These are phyloP conservation scores for Dendrobium nobile DNA, from an alignment of 106 monocot species.

Conservation along the genomic window DNA sequence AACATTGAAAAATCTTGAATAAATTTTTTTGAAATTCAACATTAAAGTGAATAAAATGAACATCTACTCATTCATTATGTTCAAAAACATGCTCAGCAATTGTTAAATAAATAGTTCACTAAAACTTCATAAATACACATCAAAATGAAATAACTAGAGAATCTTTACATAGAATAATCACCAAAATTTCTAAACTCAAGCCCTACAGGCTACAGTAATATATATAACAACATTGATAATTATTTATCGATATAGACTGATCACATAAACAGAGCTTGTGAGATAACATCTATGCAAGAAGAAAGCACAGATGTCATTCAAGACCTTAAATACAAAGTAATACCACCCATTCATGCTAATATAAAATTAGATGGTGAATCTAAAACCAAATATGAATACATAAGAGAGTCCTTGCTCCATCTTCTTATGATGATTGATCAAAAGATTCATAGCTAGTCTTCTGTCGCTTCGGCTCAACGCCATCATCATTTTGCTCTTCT, in stretches of 20 bases:
- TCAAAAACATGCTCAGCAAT: too few species aligned
- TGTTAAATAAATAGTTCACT: too few species aligned
- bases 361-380: neutral
- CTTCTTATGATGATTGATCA: neutral
- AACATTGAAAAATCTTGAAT: too few species aligned
- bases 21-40: too few species aligned
- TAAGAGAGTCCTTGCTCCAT: neutral
- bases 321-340: neutral
- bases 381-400: neutral
- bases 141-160: too few species aligned
- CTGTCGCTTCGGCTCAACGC: slow-evolving; percentile 42
- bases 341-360: neutral
- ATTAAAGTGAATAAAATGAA: too few species aligned
- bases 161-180: too few species aligned
- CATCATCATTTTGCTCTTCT: slow-evolving; percentile 10
- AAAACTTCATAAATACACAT: too few species aligned
- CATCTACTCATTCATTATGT: too few species aligned
- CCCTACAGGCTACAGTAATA: neutral
- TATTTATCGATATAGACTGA: neutral
- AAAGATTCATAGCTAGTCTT: slow-evolving; percentile 31
- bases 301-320: neutral
- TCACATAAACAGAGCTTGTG: neutral
- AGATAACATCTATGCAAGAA: neutral
- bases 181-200: too few species aligned
- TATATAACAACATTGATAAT: neutral